Evolutionary conservation across 306 rosid genomes (phyloP).

Genomic region (Gastrolobium bilobum): DNA sequence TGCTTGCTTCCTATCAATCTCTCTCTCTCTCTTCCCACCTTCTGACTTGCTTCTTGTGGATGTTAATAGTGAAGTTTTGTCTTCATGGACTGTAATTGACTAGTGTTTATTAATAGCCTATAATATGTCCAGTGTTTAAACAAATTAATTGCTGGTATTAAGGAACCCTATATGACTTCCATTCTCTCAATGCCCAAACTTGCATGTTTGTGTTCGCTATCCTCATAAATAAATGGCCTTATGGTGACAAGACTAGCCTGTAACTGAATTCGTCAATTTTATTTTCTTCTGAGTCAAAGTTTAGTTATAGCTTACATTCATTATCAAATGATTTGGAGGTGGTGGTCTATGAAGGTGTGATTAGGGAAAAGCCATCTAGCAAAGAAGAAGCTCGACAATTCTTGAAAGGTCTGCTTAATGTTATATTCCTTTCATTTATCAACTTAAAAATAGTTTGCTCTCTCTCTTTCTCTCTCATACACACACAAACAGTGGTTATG

Average conservation of each 20-base stretch:
- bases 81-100: conserved; percentile 7
- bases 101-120: conserved; percentile 34
- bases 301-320: conserved; percentile 56
- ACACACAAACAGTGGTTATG: background rate
- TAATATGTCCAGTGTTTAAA: conserved; percentile 22
- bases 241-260: conserved; percentile 62
- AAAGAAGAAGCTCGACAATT: conserved; percentile 92
- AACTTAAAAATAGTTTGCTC: background rate
- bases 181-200: conserved; percentile 33
- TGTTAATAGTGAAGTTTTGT: conserved; percentile 14
- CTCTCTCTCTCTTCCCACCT: background rate
- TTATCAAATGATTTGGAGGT: conserved; percentile 84
- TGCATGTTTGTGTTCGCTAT: conserved; percentile 43
- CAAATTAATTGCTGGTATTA: conserved; percentile 42
- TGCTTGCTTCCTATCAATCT: conserved; percentile 20
- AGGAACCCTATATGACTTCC: conserved; percentile 39
- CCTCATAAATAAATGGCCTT: conserved; percentile 69
- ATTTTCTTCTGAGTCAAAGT: conserved; percentile 25
- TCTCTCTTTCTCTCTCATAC: background rate
- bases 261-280: conserved; percentile 25
- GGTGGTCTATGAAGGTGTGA: conserved; percentile 91
- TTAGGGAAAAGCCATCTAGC: conserved; percentile 94
- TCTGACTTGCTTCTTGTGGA: conserved; percentile 24
- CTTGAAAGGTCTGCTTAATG: conserved; percentile 74
- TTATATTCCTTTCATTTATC: conserved; percentile 31